Conservation (phyloP, 2,329 filamentous ascomycete species). For the Colletotrichum tamarilloi region DNA sequence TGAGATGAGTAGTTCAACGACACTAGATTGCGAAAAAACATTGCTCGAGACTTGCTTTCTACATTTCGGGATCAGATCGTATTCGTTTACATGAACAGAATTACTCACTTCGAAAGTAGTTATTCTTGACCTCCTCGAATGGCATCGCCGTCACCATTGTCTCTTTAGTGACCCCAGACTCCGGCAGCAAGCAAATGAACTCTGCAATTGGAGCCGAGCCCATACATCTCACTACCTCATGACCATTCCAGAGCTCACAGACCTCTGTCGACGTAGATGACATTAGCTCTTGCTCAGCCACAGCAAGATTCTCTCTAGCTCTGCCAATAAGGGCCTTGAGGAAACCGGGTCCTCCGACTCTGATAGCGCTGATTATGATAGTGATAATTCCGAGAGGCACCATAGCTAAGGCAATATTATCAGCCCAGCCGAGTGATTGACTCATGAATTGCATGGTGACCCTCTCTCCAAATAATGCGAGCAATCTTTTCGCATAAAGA, state of each 20-base stretch:
- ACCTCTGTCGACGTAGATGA: conserved; percentile 52
- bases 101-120: no score
- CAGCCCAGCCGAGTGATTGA: conserved; percentile 42
- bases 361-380: conserved; percentile 45
- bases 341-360: conserved; percentile 43
- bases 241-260: conserved; percentile 49
- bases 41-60: no score
- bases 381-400: conserved; percentile 54
- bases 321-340: conserved; percentile 53
- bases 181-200: neutral
- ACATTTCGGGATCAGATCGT: no score
- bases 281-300: conserved; percentile 51
- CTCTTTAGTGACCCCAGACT: neutral
- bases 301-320: conserved; percentile 46
- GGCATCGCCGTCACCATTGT: neutral
- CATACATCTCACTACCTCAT: neutral
- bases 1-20: no score
- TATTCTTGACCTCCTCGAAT: neutral
- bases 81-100: no score
- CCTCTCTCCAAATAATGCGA: conserved; percentile 51
- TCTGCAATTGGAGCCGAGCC: neutral
- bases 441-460: conserved; percentile 53
- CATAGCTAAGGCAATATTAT: conserved; percentile 48
- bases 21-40: no score
- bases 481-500: conserved; percentile 27